Evolutionary conservation across 371 early-diverging fungal genomes (phyloP), one percentile per base, ranked within the genome.

Genomic region (Mucor velutinosus): DNA sequence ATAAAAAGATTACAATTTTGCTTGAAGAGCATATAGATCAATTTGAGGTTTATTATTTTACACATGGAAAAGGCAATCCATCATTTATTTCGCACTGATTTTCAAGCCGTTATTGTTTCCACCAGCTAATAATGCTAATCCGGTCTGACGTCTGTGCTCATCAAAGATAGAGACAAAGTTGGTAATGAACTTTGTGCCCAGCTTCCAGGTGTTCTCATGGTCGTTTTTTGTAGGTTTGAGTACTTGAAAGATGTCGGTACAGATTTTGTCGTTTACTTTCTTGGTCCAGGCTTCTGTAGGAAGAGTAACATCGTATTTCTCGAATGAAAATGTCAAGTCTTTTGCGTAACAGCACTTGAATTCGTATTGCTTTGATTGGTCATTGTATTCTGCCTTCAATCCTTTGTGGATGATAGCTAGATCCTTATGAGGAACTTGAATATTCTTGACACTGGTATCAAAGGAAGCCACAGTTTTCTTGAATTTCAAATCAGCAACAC

Each of bases 401-500:
- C 55, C 64, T 29, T 37, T 7, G 39, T 53, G 64, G 39, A 63
- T 37, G 12, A 29, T 37, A 5, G 19, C 58, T 12, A 57, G 2
- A 23, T 62, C 62, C 0, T n/a, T 21, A 23, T 49, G 51, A 3
- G 57, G 41, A 0, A 27, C 29, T 15, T 55, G 25, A 10, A 64
- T 56, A 30, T 41, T 17, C 10, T 56, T 27, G 25, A 64, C 55
- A 41, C 73, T 75, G 23, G 73, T 72, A 25, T 71, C 73, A 37
- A 82, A 71, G 0, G 74, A 69, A 19, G 77, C 80, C 51, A 78
- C 49, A 7, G 82, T 71, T 37, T 77, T 75, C 3, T 70, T 66
- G 1, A 80, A 69, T 27, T 76, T 78, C 32, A 82, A 61, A 55
- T 79, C 78, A 6, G 73, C n/a, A 35, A 27, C 37, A 47, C 66